Evolutionary conservation across 495 filamentous ascomycete genomes (phyloP).

Genomic region (Xylaria venustula): DNA sequence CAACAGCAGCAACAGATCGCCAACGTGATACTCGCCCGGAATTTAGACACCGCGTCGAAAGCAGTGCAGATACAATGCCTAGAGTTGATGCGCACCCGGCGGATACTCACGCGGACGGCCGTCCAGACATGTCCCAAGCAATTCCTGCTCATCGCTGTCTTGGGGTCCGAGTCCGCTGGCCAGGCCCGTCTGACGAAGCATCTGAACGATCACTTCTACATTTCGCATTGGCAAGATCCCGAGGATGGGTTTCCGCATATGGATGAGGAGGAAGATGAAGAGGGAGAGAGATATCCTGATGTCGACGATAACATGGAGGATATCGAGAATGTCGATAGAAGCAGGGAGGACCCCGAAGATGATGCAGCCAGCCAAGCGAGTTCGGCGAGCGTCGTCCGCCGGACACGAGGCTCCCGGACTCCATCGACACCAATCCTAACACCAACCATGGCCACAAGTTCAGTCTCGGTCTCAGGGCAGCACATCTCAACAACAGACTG

Average conservation of each 20-base stretch:
- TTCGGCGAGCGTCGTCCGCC: conserved; percentile 28
- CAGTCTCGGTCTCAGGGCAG: conserved; percentile 9
- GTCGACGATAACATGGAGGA: background rate
- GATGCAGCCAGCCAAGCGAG: conserved; percentile 32
- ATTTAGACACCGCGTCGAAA: conserved; percentile 67
- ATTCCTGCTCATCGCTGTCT: conserved; percentile 78
- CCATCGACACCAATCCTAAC: conserved; percentile 8
- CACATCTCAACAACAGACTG: conserved; percentile 4
- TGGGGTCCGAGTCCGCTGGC: conserved; percentile 47
- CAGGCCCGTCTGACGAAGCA: conserved; percentile 48
- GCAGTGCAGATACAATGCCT: conserved; percentile 84
- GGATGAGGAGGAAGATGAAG: conserved; percentile 48
- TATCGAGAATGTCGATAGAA: conserved; percentile 23
- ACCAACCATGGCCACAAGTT: background rate
- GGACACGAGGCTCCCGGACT: conserved; percentile 6
- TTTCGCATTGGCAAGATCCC: conserved; percentile 80
- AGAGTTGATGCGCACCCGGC: conserved; percentile 80
- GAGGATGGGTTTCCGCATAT: conserved; percentile 65
- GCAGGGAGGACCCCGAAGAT: conserved; percentile 34
- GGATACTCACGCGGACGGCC: conserved; percentile 69
- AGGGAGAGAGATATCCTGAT: conserved; percentile 14
- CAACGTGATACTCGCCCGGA: conserved; percentile 77
- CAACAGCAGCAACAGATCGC: conserved; percentile 51
- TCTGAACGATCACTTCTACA: conserved; percentile 80
- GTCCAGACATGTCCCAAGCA: conserved; percentile 71